Percentiles rank a stretch among this genome's conserved stretches.
Evolutionary conservation across 495 filamentous ascomycete genomes (phyloP).

Genomic region (Tetracladium marchalianum): DNA sequence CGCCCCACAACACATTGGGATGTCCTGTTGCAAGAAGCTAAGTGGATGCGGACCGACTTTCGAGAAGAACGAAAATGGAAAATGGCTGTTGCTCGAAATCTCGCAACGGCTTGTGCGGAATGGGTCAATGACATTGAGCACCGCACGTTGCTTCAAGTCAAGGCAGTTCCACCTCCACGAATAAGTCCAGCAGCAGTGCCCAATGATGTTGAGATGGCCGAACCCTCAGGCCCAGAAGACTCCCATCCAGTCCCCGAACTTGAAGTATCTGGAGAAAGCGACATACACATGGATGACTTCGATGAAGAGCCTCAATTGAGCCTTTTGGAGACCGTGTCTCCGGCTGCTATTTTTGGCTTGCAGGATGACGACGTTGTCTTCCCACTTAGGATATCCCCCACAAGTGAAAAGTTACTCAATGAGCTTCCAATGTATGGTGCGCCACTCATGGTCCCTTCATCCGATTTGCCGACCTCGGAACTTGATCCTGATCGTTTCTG

Average conservation of each 20-base stretch:
- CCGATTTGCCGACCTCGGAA: slow-evolving; percentile 43
- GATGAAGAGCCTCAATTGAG: slow-evolving; percentile 36
- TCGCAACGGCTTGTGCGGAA: slow-evolving; percentile 72
- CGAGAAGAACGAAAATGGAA: slow-evolving; percentile 93
- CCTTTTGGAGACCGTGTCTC: slow-evolving; percentile 37
- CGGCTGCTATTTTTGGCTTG: slow-evolving; percentile 75
- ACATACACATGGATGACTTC: slow-evolving; percentile 32
- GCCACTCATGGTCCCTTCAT: slow-evolving; percentile 45
- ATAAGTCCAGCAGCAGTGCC: slow-evolving; percentile 2
- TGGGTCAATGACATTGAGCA: slow-evolving; percentile 60
- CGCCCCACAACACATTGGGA: slow-evolving; percentile 72
- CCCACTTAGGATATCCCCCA: slow-evolving; percentile 61
- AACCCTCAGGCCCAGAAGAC: slow-evolving; percentile 20
- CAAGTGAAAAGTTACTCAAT: slow-evolving; percentile 70
- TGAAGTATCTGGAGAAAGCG: slow-evolving; percentile 46
- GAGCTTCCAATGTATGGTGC: slow-evolving; percentile 75
- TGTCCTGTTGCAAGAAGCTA: slow-evolving; percentile 79
- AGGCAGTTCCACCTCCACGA: slow-evolving; percentile 26
- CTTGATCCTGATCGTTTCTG: slow-evolving; percentile 57
- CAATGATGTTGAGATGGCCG: slow-evolving; percentile 15
- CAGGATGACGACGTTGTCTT: slow-evolving; percentile 76
- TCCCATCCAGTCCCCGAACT: slow-evolving; percentile 62
- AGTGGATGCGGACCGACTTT: slow-evolving; percentile 96
- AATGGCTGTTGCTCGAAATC: slow-evolving; percentile 61
- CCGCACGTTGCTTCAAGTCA: slow-evolving; percentile 55